Evolutionary conservation across 139 green algal species (phyloP).

Genomic region (Picochlorum sp.): DNA sequence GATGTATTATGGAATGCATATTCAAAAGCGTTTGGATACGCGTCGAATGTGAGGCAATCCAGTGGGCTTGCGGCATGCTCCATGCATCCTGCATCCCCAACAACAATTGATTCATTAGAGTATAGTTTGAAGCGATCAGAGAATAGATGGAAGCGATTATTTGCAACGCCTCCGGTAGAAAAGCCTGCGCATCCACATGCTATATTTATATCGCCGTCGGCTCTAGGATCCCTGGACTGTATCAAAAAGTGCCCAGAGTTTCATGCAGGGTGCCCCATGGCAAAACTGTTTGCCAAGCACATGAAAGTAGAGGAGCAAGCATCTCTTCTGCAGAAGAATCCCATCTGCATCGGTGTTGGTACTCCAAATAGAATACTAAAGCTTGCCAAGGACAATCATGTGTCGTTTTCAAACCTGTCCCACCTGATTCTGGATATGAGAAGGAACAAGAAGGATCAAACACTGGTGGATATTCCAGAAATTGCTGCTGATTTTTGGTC

Average conservation of each 20-base stretch:
- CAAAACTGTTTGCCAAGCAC: constrained; percentile 54
- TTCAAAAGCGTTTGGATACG: constrained; percentile 3
- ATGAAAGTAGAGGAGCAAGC: constrained; percentile 45
- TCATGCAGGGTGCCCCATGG: constrained; percentile 19
- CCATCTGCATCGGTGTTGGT: constrained; percentile 19
- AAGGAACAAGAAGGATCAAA: constrained; percentile 39
- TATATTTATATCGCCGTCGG: neutral
- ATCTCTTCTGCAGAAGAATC: constrained; percentile 10
- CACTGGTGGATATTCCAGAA: constrained; percentile 38
- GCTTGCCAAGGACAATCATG: constrained; percentile 23
- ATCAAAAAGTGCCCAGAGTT: constrained; percentile 9
- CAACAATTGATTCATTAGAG: neutral
- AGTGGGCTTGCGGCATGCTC: neutral
- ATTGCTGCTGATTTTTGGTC: constrained; percentile 34
- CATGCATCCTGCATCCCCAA: neutral
- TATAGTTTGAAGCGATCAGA: neutral
- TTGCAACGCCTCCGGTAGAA: neutral
- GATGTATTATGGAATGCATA: neutral
- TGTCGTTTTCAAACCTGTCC: constrained; percentile 23
- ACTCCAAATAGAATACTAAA: constrained; percentile 39
- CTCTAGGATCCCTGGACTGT: neutral
- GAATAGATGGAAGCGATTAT: neutral
- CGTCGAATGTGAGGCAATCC: neutral
- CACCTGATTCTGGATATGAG: constrained; percentile 36
- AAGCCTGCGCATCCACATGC: neutral